Base-by-base conservation (phyloP, 169 alveolate species). In the Plasmodium vivax region DNA sequence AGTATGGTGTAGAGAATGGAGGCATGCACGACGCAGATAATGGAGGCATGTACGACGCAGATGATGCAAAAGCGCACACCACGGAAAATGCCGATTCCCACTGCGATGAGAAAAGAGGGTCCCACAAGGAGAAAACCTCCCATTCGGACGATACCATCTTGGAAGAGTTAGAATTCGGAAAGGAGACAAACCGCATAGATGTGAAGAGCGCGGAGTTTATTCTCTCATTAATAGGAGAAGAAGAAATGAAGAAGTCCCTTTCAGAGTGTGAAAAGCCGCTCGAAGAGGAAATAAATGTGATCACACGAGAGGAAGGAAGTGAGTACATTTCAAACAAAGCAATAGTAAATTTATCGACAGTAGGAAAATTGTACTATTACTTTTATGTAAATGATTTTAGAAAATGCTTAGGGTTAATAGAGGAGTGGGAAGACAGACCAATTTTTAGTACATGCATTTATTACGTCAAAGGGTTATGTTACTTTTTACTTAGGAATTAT, bases 401-500 rank as follows among this genome's bases (percentile, higher is more conserved):
- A 54, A 68, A 58, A 43, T 88, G 90, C 23, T 88, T 88, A 88
- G 45, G 47, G 41, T 19, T 88, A 88, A 34, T 88, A 79, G 94
- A 88, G 27, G 43, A 88, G 56, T 88, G 90, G 87, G 45, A 79
- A 88, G 82, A 88, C 51, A 34, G 82, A 36, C 94, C 94, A 79
- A 54, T 88, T 58, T 88, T 88, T 88, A 88, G 94, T 73, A 47
- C 82, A 38, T 58, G 72, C 84, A 34, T 51, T 71, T 62, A 79
- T 30, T 88, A 88, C 36, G 8, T 79, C 8, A 88, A 88, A 58
- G 94, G 94, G 2, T 45, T 88, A 88, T 88, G 94, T 9, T 45
- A 88, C 72, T 88, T 88, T 80, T 80, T 79, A 23, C 90, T 88
- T 62, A 38, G 94, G 74, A 45, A 88, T 88, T 88, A 88, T 38